Percentiles rank a stretch among this genome's conserved stretches.
Conservation (phyloP, 208 protist species). For the Herpetomonas samuelpessoai region DNA sequence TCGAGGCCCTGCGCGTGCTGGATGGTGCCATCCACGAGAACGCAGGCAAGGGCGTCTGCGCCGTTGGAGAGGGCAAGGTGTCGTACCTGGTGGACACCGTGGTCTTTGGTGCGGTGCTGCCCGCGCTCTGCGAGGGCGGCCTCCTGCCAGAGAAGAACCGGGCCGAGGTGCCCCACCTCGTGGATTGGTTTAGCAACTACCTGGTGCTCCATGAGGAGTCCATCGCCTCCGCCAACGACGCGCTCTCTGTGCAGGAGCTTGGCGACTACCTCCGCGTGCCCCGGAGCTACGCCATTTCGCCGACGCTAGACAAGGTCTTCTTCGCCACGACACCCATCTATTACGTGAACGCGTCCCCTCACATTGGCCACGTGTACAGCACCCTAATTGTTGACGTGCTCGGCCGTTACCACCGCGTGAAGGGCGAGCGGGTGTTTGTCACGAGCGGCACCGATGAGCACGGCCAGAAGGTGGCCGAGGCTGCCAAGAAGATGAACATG, state of each 20-base stretch:
- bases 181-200: conserved; percentile 77
- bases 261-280: conserved; percentile 80
- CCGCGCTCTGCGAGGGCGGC: conserved; percentile 79
- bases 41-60: conserved; percentile 19
- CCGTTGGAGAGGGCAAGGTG: conserved; percentile 9
- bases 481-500: conserved; percentile 68
- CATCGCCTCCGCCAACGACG: conserved; percentile 54
- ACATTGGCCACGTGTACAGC: conserved; percentile 92
- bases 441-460: conserved; percentile 99
- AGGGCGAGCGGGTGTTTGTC: conserved; percentile 89
- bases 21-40: conserved; percentile 47
- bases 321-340: conserved; percentile 91
- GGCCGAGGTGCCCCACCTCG: conserved; percentile 45
- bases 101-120: conserved; percentile 67
- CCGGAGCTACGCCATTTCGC: conserved; percentile 64
- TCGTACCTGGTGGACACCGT: conserved; percentile 78
- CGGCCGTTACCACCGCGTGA: conserved; percentile 84
- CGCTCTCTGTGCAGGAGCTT: conserved; percentile 76
- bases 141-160: conserved; percentile 46
- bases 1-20: conserved; percentile 50
- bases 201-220: conserved; percentile 41
- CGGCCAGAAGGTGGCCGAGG: conserved; percentile 96
- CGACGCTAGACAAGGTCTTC: conserved; percentile 70
- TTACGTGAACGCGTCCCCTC: conserved; percentile 91
- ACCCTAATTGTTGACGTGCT: conserved; percentile 90